A percentile compares a stretch with the other conserved stretches of the same genome.
Evolutionary conservation across 2,329 filamentous ascomycete species (phyloP).

Genomic region (Talaromyces sp.): DNA sequence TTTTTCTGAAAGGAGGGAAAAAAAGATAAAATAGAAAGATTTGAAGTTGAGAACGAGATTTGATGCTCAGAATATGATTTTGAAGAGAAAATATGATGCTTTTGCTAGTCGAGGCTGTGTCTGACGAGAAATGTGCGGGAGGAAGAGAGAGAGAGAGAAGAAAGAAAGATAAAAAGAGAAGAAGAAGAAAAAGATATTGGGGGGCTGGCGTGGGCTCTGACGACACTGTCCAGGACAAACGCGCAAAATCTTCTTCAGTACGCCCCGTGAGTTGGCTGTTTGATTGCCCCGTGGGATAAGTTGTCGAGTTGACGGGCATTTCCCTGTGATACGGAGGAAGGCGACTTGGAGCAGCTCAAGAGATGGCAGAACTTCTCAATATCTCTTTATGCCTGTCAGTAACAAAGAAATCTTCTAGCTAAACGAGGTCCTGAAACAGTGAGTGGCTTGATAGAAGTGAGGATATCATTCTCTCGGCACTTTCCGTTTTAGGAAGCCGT

Average conservation of each 20-base stretch:
- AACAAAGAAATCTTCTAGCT: background rate
- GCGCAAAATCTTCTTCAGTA: background rate
- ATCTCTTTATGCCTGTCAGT: background rate
- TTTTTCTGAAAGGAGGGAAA: background rate
- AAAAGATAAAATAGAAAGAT: background rate
- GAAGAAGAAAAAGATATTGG: background rate
- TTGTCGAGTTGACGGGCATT: background rate
- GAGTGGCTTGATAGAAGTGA: background rate
- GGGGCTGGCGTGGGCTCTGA: background rate
- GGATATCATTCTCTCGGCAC: background rate
- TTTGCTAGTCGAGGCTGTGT: background rate
- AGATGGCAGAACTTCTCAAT: background rate
- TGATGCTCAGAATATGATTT: background rate
- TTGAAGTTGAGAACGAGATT: background rate
- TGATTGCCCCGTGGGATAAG: background rate
- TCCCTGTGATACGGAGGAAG: background rate
- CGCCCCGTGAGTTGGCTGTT: background rate
- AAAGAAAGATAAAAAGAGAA: background rate
- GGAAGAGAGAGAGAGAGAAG: background rate
- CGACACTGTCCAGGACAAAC: background rate
- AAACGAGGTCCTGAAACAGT: background rate
- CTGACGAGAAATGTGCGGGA: background rate
- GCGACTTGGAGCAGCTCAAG: background rate
- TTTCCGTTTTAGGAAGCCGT: background rate
- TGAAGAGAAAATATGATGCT: background rate